These are phyloP conservation scores for Amyloporia xantha DNA, from an alignment of 768 basidiomycete genomes.

Conservation along the genomic window DNA sequence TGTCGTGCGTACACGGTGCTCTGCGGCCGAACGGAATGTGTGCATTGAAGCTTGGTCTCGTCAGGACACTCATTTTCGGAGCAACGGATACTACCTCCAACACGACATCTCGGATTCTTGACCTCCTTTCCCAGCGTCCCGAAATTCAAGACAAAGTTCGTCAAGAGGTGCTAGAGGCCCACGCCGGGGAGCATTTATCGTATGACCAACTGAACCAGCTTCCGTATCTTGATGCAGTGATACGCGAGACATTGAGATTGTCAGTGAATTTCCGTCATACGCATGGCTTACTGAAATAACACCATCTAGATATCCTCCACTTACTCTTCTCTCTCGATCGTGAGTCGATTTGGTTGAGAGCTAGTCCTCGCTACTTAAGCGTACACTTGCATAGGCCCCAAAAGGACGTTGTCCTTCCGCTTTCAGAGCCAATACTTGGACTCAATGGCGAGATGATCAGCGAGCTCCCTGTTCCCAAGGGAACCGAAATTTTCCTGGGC, in stretches of 20 bases:
- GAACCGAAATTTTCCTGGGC: constrained; percentile 31
- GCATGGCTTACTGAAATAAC: not conserved
- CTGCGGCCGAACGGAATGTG: not conserved
- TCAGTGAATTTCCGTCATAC: constrained; percentile 1
- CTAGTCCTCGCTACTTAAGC: too few species aligned
- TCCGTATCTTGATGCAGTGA: constrained; percentile 30
- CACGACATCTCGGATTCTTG: not conserved
- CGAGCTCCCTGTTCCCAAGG: constrained; percentile 29
- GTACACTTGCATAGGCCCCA: constrained; percentile 7
- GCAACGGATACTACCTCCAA: not conserved
- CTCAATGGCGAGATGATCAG: not conserved
- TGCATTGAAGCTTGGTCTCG: not conserved
- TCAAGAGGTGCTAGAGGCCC: not conserved
- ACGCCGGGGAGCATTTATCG: constrained; percentile 5
- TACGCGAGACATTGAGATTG: constrained; percentile 23
- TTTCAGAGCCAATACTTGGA: not conserved
- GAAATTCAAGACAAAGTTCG: not conserved
- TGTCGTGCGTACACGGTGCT: constrained; percentile 1
- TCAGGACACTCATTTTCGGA: constrained; percentile 2
- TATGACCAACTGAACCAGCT: constrained; percentile 27
- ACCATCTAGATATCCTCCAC: constrained; percentile 4
- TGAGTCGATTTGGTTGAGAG: constrained; percentile 10
- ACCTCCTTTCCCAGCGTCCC: not conserved
- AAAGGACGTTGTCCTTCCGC: constrained; percentile 37
- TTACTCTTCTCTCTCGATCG: constrained; percentile 7